Evolutionary conservation across 345 rosid species (phyloP).

Genomic region (Pistacia integerrima): DNA sequence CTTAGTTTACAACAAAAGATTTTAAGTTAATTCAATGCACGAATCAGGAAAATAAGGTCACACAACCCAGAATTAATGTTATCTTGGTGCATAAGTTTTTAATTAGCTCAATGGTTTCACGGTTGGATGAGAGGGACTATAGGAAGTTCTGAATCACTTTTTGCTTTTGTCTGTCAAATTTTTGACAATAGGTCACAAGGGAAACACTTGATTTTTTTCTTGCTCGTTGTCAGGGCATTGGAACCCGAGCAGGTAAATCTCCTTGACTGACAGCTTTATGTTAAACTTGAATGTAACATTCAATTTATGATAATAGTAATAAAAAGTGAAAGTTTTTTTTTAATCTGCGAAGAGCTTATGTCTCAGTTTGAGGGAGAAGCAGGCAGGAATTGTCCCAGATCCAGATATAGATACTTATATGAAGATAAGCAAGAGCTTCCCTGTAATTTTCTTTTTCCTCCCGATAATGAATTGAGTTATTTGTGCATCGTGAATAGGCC

Average conservation of each 20-base stretch:
- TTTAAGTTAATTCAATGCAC: too few relatives aligned
- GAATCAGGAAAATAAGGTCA: too few relatives aligned
- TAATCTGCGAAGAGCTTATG: constrained; percentile 12
- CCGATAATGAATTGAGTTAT: too few relatives aligned
- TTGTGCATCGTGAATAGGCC: too few relatives aligned
- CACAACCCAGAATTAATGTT: too few relatives aligned
- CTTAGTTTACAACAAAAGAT: too few relatives aligned
- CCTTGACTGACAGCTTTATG: background rate
- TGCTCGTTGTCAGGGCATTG: constrained; percentile 32
- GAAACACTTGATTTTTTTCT: constrained; percentile 28
- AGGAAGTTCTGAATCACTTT: too few relatives aligned
- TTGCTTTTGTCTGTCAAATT: too few relatives aligned
- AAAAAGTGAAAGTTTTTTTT: background rate
- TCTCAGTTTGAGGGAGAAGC: constrained; percentile 25
- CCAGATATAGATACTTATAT: background rate
- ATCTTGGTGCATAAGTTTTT: too few relatives aligned
- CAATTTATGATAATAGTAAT: background rate
- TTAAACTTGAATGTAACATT: background rate
- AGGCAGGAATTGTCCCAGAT: constrained; percentile 29
- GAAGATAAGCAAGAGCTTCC: background rate
- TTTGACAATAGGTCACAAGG: too few relatives aligned
- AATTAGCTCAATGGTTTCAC: too few relatives aligned
- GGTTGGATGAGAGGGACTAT: too few relatives aligned
- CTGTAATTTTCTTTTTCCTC: background rate
- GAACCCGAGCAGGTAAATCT: constrained; percentile 27